Percentiles rank a stretch among this genome's conserved stretches.
phyloP scores from a whole-genome alignment of 257 asterid species.

The Apocynum venetum region DNA sequence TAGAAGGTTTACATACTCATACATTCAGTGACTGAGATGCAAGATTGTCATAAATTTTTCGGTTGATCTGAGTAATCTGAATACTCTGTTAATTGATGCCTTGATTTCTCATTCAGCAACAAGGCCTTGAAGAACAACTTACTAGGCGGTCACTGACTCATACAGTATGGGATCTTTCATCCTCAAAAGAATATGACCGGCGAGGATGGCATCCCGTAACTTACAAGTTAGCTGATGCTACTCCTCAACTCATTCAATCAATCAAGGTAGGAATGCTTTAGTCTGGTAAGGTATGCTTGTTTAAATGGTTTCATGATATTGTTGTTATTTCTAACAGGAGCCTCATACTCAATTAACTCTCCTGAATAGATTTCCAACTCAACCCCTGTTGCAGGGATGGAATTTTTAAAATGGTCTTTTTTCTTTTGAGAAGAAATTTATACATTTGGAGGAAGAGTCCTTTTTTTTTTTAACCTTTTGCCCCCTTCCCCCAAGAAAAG shows the following conservation, averaged over 20 bases:
- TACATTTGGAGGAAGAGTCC: too few relatives aligned
- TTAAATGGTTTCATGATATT: neutral
- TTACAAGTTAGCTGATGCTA: slow-evolving; percentile 85
- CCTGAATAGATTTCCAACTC: too few relatives aligned
- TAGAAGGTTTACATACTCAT: neutral
- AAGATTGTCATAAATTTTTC: neutral
- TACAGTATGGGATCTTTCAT: slow-evolving; percentile 80
- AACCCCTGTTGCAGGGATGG: neutral
- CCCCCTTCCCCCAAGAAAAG: too few relatives aligned
- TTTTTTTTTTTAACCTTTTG: too few relatives aligned
- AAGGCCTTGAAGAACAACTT: slow-evolving; percentile 68
- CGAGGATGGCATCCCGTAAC: slow-evolving; percentile 98
- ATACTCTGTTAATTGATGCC: neutral
- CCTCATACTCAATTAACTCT: too few relatives aligned
- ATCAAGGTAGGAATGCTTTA: slow-evolving; percentile 57
- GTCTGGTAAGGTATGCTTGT: neutral
- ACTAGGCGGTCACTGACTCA: slow-evolving; percentile 88
- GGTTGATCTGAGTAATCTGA: neutral
- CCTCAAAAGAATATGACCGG: slow-evolving; percentile 62
- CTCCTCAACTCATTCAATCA: slow-evolving; percentile 63
- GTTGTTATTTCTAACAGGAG: neutral
- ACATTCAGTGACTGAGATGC: neutral
- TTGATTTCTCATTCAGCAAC: slow-evolving; percentile 45
- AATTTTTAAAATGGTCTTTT: too few relatives aligned
- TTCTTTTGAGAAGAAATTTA: too few relatives aligned